Evolutionary conservation across 805 yeast species (phyloP), one percentile per base, ranked within the genome.

Genomic region (Komagataella ulmi): DNA sequence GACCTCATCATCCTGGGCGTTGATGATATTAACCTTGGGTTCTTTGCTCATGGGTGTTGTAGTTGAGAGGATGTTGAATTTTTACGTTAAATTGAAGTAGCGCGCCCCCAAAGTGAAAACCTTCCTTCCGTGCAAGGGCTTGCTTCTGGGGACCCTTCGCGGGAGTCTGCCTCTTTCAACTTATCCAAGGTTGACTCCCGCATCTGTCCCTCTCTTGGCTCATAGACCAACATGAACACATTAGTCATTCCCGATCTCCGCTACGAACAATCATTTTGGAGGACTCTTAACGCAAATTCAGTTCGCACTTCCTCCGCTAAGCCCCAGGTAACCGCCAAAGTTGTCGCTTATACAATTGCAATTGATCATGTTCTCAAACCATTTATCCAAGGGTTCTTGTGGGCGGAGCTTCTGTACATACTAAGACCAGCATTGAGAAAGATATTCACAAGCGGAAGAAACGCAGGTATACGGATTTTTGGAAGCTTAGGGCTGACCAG

Each of bases 21-120:
- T 82, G 67, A 97, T 81, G 65, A 93, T 91, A 48, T 91, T 88
- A 56, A 93, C 86, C 57, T 85, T 81, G 18, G 97, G 96, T 48
- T 81, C 87, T 59, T 68, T 61, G 18, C 59, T 54, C 65, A 61
- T 59, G 7, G 17, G 4, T n/a, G 48, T 45, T 45, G 7, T 45
- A 17, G 19, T 45, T 45, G 10, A 17, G 49, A 44, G 36, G 46
- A 12, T 48, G 50, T 40, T 24, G 44, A 18, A 43, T 17, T 45
- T 45, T 45, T 45, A n/a, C 14, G 21, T 45, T n/a, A 18, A 21
- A 7, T 17, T 24, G 14, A 23, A 10, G n/a, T 40, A 47, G 12
- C n/a, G 46, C 46, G 55, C 52, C 47, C 52, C 47, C 54, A 49
- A 48, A 12, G 51, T 53, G 51, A 49, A 21, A 21, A 54, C 45